Base-by-base conservation (phyloP, 305 asterid genomes). In the Solanum chacoense region DNA sequence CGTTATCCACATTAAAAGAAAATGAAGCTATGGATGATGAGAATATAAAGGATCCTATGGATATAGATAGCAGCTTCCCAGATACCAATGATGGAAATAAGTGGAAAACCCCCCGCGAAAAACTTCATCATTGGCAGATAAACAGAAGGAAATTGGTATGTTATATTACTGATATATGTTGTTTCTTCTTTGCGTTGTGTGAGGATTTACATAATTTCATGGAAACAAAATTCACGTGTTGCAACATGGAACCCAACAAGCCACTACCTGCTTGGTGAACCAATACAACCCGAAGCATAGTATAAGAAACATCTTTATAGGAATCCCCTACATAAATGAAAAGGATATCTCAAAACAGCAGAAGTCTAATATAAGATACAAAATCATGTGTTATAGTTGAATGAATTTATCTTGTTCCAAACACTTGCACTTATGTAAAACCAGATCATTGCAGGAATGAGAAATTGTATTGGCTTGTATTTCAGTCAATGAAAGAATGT, bases 81-180 rank as follows among this genome's bases (percentile, higher is more conserved):
- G 98, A 94, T 92, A 93, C 97, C 72, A 91, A 91, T 55, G 94
- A 93, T 86, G 93, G 93, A 74, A 92, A 93, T 90, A 94, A 76
- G 59, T 96, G 98, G 98, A 94, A 90, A 93, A 96, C 96, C 88
- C 95, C 98, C 28, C 98, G 90, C 22, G 99, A 97, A 89, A 97
- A 94, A 90, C 96, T 97, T 90, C 99, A 97, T 88, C 99, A 95
- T 92, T 97, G 99, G 99, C 99, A 97, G 94, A 95, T 95, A 93
- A 97, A 96, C 88, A 92, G 99, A 91, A 93, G 99, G 92, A 97
- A 92, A 91, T 91, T 97, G 98, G 99, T 97, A 95, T 92, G 95
- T 36, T 71, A 89, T 87, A 72, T 69, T 80, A 14, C 20, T 9
- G 12, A 31, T 87, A 32, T 2, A 22, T 45, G 77, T 72, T 28